Evolutionary conservation across 2,329 filamentous ascomycete genomes (phyloP).

Genomic region (Colletotrichum sp.): DNA sequence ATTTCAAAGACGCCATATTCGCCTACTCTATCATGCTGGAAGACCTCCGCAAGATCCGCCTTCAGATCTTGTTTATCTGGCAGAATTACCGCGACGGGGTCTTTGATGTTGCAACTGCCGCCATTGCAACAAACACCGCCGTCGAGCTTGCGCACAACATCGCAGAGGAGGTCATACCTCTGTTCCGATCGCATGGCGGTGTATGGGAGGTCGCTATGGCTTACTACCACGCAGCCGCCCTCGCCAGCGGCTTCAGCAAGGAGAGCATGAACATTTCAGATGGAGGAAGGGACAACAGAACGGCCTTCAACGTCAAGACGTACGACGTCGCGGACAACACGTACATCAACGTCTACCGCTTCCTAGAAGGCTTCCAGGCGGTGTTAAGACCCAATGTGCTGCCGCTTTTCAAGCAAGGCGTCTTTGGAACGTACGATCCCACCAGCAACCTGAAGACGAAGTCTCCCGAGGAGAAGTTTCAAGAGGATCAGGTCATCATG

Average conservation of each 20-base stretch:
- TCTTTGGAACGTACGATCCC: background rate
- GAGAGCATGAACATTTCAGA: background rate
- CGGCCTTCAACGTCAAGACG: background rate
- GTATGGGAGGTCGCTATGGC: background rate
- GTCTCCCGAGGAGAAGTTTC: background rate
- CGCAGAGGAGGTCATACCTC: background rate
- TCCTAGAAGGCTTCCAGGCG: background rate
- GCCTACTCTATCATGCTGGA: background rate
- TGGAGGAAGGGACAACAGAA: background rate
- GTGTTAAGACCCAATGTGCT: background rate
- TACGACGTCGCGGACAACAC: background rate
- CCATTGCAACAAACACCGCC: background rate
- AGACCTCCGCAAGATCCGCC: background rate
- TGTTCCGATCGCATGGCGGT: background rate
- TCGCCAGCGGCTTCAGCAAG: background rate
- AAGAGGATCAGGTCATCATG: background rate
- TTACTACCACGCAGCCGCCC: background rate
- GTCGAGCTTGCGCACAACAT: background rate
- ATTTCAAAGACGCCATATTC: background rate
- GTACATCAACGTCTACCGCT: background rate
- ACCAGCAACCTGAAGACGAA: background rate
- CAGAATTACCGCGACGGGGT: background rate
- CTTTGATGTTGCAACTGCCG: background rate
- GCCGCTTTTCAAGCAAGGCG: background rate
- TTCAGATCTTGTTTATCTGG: background rate